Percentiles rank a stretch among this genome's conserved stretches.
Conservation (phyloP, 768 basidiomycete species). For the Leccinum barrowsii region DNA sequence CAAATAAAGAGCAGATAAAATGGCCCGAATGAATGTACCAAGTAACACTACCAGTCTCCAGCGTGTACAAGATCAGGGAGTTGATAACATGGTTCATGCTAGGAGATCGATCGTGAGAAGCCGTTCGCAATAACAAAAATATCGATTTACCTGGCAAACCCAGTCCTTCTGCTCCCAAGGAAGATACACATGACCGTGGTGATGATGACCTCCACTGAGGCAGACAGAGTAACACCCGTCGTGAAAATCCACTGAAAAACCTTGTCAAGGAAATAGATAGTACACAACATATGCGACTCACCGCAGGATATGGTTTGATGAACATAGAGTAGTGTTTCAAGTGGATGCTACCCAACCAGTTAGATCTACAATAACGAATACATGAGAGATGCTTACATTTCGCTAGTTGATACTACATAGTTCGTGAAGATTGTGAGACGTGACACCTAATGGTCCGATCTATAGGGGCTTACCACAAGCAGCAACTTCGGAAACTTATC, state of each 20-base stretch:
- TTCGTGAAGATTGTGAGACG: not conserved
- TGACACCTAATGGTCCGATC: not conserved
- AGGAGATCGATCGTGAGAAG: not conserved
- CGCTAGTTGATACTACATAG: conserved; percentile 28
- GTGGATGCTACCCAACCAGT: conserved; percentile 15
- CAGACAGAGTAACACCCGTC: conserved; percentile 29
- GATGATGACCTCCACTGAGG: conserved; percentile 33
- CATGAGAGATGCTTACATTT: conserved; percentile 21
- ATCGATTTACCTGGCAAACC: conserved; percentile 24
- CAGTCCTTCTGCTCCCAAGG: conserved; percentile 31
- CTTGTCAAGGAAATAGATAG: not conserved
- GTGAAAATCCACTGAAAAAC: conserved; percentile 31
- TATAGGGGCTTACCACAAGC: conserved; percentile 24
- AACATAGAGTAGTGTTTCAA: conserved; percentile 29
- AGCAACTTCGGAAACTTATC: conserved; percentile 18
- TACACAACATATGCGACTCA: not conserved
- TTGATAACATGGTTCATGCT: conserved; percentile 51
- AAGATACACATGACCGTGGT: conserved; percentile 30
- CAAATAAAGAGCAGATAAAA: not conserved
- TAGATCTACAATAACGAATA: not conserved
- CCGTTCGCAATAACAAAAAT: not conserved
- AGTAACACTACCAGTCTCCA: conserved; percentile 51
- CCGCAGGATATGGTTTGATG: conserved; percentile 30
- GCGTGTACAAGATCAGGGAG: conserved; percentile 45
- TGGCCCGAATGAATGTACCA: conserved; percentile 23